Conservation (phyloP, 306 rosid genomes). For the Quercus parvula region DNA sequence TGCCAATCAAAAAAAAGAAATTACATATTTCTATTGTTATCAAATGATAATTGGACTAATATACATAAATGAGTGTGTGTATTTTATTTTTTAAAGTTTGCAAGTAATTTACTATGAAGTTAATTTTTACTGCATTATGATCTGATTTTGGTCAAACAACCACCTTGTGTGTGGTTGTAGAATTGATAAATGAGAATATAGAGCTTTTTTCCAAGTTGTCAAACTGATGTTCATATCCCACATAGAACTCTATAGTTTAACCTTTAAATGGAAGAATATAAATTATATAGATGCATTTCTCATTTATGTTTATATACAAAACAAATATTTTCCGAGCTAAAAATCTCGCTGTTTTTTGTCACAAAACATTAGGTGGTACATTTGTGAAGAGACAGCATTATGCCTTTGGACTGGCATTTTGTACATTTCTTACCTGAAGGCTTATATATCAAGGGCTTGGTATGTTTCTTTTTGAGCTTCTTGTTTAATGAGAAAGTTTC, state of each 20-base stretch:
- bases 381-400: constrained; percentile 83
- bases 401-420: constrained; percentile 86
- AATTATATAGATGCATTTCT: background rate
- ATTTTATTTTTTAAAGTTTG: background rate
- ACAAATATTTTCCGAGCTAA: background rate
- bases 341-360: constrained; percentile 21
- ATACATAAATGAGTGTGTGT: too few species aligned
- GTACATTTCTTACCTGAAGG: constrained; percentile 74
- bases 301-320: constrained; percentile 9
- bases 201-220: background rate
- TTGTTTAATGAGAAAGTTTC: constrained; percentile 14
- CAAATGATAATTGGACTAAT: too few species aligned
- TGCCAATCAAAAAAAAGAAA: too few species aligned
- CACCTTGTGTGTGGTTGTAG: background rate
- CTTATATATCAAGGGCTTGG: constrained; percentile 68
- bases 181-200: constrained; percentile 7
- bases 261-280: background rate
- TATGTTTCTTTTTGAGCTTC: constrained; percentile 38
- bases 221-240: constrained; percentile 19
- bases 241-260: constrained; percentile 10
- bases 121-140: background rate
- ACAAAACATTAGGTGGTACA: constrained; percentile 78
- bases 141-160: background rate
- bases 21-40: too few species aligned
- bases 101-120: background rate